phyloP scores from a whole-genome alignment of 768 basidiomycete species.

The Dendrothele bispora region DNA sequence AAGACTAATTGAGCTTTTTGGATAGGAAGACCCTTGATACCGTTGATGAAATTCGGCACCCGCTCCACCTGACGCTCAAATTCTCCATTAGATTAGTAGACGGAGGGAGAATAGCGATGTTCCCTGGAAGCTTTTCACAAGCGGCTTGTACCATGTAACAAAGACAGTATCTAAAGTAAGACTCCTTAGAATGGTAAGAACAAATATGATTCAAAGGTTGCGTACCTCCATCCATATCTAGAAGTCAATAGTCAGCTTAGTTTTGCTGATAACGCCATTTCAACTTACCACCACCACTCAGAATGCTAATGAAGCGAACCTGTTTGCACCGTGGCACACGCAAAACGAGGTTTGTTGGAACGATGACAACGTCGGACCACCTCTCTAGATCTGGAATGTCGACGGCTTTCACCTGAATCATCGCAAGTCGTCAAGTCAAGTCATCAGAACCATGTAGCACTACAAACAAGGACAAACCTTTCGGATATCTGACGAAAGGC shows the following conservation, averaged over 20 bases:
- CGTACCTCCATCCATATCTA: conserved; percentile 78
- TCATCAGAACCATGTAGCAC: not conserved
- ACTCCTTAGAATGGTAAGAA: not conserved
- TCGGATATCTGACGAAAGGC: conserved; percentile 69
- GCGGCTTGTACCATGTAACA: conserved; percentile 38
- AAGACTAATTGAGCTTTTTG: conserved; percentile 37
- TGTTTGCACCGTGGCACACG: conserved; percentile 41
- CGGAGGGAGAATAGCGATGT: conserved; percentile 44
- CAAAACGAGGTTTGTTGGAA: conserved; percentile 33
- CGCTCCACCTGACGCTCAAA: conserved; percentile 55
- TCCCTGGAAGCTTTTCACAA: conserved; percentile 54
- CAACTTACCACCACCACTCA: conserved; percentile 70
- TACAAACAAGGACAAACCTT: conserved; percentile 41
- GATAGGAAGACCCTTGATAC: conserved; percentile 19
- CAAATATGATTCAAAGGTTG: not conserved
- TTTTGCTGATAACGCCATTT: not conserved
- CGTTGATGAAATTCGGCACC: conserved; percentile 43
- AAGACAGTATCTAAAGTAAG: conserved; percentile 49
- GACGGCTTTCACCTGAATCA: conserved; percentile 56
- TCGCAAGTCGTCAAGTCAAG: not conserved
- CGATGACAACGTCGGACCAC: conserved; percentile 61
- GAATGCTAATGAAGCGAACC: conserved; percentile 61
- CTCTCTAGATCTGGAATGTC: conserved; percentile 44
- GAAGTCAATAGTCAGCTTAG: not conserved
- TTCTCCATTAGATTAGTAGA: conserved; percentile 35